These are phyloP conservation scores for Herpetomonas muscarum DNA, from an alignment of 208 protist genomes.

Conservation along the genomic window DNA sequence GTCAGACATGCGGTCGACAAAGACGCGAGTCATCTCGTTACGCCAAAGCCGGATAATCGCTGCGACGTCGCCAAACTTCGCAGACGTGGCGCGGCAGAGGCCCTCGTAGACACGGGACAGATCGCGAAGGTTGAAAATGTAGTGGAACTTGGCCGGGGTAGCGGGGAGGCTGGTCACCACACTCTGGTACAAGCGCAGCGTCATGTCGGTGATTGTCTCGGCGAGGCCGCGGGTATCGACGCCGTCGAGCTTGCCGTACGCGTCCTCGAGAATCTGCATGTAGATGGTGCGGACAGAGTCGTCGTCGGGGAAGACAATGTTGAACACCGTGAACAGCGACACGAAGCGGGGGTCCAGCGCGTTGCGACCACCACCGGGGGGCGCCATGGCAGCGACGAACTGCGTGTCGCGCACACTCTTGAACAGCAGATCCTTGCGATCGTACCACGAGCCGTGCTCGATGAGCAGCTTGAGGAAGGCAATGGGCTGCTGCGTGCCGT, in stretches of 20 bases:
- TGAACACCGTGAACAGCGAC: constrained; percentile 97
- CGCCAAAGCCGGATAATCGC: constrained; percentile 95
- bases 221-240: constrained; percentile 31
- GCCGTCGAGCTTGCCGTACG: constrained; percentile 74
- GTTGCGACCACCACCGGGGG: constrained; percentile 96
- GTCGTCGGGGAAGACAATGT: constrained; percentile 96
- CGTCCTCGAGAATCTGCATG: constrained; percentile 90
- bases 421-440: constrained; percentile 95
- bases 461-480: constrained; percentile 98
- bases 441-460: constrained; percentile 96
- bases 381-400: constrained; percentile 96
- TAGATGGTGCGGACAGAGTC: constrained; percentile 97
- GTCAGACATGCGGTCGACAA: constrained; percentile 97
- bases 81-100: constrained; percentile 91
- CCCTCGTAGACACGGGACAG: constrained; percentile 98
- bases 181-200: constrained; percentile 91
- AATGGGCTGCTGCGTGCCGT: constrained; percentile 99
- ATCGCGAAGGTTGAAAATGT: constrained; percentile 99
- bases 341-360: constrained; percentile 97
- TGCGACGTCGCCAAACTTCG: constrained; percentile 76
- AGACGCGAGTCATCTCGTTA: constrained; percentile 97
- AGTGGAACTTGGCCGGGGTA: constrained; percentile 99
- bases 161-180: constrained; percentile 92
- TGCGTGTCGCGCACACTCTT: constrained; percentile 95
- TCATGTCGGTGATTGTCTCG: constrained; percentile 87